A percentile compares a stretch with the other conserved stretches of the same genome.
phyloP scores from a whole-genome alignment of 2,329 filamentous ascomycete genomes.

The Colletotrichum musae region DNA sequence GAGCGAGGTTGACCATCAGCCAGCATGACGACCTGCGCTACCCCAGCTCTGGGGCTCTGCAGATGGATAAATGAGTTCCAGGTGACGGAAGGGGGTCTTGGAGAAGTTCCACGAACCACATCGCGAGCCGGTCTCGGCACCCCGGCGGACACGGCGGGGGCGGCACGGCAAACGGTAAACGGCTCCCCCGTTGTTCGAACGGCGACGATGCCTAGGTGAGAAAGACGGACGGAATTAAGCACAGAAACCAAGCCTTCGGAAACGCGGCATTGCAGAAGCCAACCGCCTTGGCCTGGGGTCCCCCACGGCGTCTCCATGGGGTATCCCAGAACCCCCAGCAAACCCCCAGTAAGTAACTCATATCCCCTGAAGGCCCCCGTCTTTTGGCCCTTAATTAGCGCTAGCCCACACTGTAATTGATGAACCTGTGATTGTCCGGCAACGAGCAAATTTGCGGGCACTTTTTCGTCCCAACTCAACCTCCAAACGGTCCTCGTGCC shows the following conservation, averaged over 20 bases:
- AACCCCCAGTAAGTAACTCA: background rate
- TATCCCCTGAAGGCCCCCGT: background rate
- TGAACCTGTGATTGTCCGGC: constrained; percentile 6
- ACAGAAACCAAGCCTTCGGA: constrained; percentile 32
- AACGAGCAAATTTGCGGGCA: constrained; percentile 24
- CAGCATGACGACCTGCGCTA: background rate
- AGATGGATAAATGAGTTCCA: constrained; percentile 36
- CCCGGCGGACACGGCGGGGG: background rate
- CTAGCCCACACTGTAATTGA: constrained; percentile 30
- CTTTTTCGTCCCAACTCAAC: background rate
- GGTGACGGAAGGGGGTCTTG: background rate
- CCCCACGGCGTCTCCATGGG: constrained; percentile 29
- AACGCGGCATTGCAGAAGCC: constrained; percentile 26
- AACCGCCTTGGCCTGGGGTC: constrained; percentile 32
- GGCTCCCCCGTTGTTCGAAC: background rate
- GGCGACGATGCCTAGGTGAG: background rate
- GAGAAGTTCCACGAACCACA: constrained; percentile 39
- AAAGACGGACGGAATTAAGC: constrained; percentile 19
- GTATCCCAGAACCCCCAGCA: constrained; percentile 2
- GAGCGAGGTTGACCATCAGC: constrained; percentile 5
- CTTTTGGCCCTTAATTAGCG: constrained; percentile 33
- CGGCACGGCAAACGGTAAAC: background rate
- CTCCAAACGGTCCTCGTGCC: background rate
- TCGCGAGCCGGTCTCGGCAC: constrained; percentile 13
- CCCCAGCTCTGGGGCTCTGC: constrained; percentile 40